phyloP scores from a whole-genome alignment of 257 asterid species.

The Voacanga thouarsii region DNA sequence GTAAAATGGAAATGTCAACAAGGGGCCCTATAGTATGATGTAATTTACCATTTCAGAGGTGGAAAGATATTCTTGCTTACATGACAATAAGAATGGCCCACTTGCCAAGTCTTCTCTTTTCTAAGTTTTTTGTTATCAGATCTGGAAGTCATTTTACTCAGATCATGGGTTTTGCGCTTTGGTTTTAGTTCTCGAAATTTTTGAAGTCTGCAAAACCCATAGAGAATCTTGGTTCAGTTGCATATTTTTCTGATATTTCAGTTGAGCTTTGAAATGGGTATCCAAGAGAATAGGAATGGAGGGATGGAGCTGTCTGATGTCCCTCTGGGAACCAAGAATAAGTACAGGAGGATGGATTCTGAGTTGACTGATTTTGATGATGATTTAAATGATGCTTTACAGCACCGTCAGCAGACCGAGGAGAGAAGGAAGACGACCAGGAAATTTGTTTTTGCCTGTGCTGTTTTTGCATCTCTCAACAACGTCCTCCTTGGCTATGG shows the following conservation, averaged over 20 bases:
- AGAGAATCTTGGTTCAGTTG: constrained; percentile 2
- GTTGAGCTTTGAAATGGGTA: constrained; percentile 18
- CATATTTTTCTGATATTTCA: constrained; percentile 7
- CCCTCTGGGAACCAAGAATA: constrained; percentile 54
- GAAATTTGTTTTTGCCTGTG: constrained; percentile 85
- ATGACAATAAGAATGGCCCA: background rate
- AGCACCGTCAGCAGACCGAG: constrained; percentile 48
- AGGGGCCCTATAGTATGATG: background rate
- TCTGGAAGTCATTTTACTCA: constrained; percentile 14
- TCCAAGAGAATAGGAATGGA: constrained; percentile 52
- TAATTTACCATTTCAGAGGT: background rate
- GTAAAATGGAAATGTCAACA: background rate
- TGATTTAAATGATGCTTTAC: constrained; percentile 41
- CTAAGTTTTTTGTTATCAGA: background rate
- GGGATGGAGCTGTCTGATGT: constrained; percentile 42
- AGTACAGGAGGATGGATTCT: constrained; percentile 70
- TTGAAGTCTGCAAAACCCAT: constrained; percentile 6
- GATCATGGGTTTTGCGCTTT: constrained; percentile 9
- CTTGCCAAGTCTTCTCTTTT: constrained; percentile 19
- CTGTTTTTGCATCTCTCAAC: constrained; percentile 93
- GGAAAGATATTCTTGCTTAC: background rate
- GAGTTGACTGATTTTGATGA: constrained; percentile 33
- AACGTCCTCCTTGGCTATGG: constrained; percentile 96
- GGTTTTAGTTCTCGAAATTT: background rate
- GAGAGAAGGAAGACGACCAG: constrained; percentile 47